phyloP scores from a whole-genome alignment of 768 basidiomycete species.

The Tremella fuciformis region DNA sequence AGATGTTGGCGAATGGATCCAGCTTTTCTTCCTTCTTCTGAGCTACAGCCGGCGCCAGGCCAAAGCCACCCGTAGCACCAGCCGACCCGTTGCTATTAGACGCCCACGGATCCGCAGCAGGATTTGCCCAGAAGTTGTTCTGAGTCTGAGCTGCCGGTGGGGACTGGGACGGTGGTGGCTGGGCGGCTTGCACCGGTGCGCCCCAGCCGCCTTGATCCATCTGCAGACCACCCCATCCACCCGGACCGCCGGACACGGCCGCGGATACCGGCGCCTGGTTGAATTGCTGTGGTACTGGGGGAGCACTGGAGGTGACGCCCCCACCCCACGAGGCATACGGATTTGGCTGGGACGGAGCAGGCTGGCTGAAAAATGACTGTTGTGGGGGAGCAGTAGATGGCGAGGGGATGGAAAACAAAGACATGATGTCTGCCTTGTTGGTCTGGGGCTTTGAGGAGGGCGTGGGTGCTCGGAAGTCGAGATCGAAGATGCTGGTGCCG shows the following conservation, averaged over 20 bases:
- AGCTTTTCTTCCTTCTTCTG: constrained; percentile 28
- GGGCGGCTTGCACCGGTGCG: constrained; percentile 9
- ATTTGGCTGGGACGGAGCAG: constrained; percentile 14
- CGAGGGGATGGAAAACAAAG: constrained; percentile 40
- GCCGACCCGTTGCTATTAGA: constrained; percentile 8
- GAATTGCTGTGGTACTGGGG: constrained; percentile 25
- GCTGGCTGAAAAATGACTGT: constrained; percentile 31
- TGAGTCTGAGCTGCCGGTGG: neutral
- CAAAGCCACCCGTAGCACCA: constrained; percentile 4
- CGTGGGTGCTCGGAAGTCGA: constrained; percentile 49
- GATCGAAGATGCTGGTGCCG: constrained; percentile 42
- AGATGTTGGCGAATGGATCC: constrained; percentile 46
- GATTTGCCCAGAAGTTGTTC: neutral
- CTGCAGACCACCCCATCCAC: constrained; percentile 33
- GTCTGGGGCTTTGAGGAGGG: constrained; percentile 38
- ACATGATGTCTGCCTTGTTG: constrained; percentile 49
- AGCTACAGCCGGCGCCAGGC: constrained; percentile 8
- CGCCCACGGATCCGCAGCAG: constrained; percentile 27
- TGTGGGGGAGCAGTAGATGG: constrained; percentile 15
- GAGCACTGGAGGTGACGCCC: constrained; percentile 33
- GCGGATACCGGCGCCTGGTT: constrained; percentile 6
- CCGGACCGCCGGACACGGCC: neutral
- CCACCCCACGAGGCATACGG: constrained; percentile 37
- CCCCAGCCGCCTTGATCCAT: constrained; percentile 45
- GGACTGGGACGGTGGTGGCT: neutral